Percentiles rank a stretch among this genome's conserved stretches.
phyloP scores from a whole-genome alignment of 257 asterid species.

The Solanum virginianum region DNA sequence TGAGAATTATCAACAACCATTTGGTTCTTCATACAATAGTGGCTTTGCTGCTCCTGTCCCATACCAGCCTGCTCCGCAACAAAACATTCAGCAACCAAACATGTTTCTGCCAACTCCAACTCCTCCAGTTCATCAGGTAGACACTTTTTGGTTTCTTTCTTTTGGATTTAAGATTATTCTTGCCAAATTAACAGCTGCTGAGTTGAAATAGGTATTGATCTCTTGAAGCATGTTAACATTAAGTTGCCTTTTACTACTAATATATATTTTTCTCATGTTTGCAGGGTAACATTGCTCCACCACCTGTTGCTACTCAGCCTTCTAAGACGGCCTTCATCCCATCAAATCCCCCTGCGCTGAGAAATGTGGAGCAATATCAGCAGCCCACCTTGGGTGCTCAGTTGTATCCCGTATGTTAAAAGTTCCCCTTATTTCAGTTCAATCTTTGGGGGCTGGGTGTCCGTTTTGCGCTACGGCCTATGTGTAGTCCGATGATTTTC shows the following conservation, averaged over 20 bases:
- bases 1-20: conserved; percentile 53
- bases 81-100: conserved; percentile 38
- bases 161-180: neutral
- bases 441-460: neutral
- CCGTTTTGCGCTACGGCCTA: neutral
- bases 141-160: neutral
- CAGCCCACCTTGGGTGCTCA: conserved; percentile 86
- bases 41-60: conserved; percentile 40
- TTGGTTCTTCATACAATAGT: conserved; percentile 25
- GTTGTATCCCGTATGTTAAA: conserved; percentile 62
- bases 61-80: conserved; percentile 46
- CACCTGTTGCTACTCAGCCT: conserved; percentile 61
- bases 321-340: conserved; percentile 62
- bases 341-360: conserved; percentile 53
- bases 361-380: conserved; percentile 75
- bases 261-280: neutral
- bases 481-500: neutral
- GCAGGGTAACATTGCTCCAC: conserved; percentile 62
- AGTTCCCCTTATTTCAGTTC: neutral
- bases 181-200: neutral
- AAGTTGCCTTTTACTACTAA: neutral
- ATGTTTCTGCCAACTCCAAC: conserved; percentile 73
- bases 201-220: neutral
- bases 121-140: conserved; percentile 46
- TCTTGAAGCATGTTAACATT: neutral